Evolutionary conservation across 441 rosid species (phyloP).

Genomic region (Populus hybrid): DNA sequence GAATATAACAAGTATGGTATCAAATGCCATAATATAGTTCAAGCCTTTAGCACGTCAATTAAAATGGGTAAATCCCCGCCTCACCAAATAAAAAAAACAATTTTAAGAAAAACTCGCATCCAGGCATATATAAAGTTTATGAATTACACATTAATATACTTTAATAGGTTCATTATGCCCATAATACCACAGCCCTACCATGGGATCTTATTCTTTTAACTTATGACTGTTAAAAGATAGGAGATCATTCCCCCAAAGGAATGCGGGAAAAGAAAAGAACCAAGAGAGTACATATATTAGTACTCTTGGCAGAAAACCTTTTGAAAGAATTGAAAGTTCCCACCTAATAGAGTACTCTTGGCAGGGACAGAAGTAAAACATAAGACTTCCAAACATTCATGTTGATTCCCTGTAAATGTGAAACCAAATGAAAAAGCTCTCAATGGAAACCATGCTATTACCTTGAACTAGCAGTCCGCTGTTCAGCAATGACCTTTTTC

Average conservation of each 20-base stretch:
- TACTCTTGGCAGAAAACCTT: not conserved
- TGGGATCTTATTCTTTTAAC: not conserved
- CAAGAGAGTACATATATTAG: not conserved
- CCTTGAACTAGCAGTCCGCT: conserved; percentile 96
- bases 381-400: conserved; percentile 1
- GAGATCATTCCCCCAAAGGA: not conserved
- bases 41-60: not conserved
- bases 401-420: conserved; percentile 3
- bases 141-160: no score
- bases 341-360: not conserved
- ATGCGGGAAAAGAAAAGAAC: not conserved
- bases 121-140: no score
- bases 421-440: conserved; percentile 21
- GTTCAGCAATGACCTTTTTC: conserved; percentile 95
- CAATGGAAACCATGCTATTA: conserved; percentile 32
- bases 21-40: not conserved
- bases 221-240: not conserved
- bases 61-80: not conserved
- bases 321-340: not conserved
- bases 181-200: not conserved
- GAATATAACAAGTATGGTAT: not conserved
- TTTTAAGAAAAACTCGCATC: no score
- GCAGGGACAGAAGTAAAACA: not conserved
- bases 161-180: not conserved
- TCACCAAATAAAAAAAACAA: not conserved